A percentile compares a stretch with the other conserved stretches of the same genome.
phyloP scores from a whole-genome alignment of 352 stramenopile genomes.

The Thalassiosira delicatula region DNA sequence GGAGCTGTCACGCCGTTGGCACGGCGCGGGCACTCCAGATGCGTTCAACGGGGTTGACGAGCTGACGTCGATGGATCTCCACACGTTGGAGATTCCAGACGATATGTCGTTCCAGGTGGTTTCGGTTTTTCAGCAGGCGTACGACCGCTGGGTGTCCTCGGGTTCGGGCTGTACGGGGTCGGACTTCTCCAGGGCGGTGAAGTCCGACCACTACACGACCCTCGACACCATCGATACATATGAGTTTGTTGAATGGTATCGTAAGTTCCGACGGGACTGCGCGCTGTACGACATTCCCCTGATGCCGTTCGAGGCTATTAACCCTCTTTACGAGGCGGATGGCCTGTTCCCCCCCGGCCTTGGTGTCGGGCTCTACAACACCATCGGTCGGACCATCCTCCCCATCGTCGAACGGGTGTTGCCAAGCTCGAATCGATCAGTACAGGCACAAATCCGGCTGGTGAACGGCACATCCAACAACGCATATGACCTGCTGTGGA shows the following conservation, averaged over 20 bases:
- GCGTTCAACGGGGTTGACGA: no score
- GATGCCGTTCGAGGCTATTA: not conserved
- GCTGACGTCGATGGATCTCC: no score
- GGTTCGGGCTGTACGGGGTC: not conserved
- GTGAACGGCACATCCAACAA: not conserved
- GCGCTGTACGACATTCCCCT: not conserved
- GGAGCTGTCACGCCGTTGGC: no score
- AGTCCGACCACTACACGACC: not conserved
- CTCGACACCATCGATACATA: not conserved
- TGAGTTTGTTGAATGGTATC: not conserved
- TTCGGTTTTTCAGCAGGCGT: not conserved
- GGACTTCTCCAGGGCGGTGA: not conserved
- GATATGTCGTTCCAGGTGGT: no score
- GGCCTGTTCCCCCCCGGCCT: not conserved
- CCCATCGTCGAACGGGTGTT: not conserved
- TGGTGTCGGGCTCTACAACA: not conserved
- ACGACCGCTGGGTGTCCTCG: not conserved
- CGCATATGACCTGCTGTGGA: not conserved
- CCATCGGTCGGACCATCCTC: not conserved
- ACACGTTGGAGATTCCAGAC: no score
- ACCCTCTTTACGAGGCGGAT: not conserved
- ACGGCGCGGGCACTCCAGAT: not conserved
- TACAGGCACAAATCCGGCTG: not conserved
- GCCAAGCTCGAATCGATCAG: no score
- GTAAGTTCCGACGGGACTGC: not conserved